Base-by-base conservation (phyloP, 2,329 filamentous ascomycete species). In the Arachnopeziza araneosa region DNA sequence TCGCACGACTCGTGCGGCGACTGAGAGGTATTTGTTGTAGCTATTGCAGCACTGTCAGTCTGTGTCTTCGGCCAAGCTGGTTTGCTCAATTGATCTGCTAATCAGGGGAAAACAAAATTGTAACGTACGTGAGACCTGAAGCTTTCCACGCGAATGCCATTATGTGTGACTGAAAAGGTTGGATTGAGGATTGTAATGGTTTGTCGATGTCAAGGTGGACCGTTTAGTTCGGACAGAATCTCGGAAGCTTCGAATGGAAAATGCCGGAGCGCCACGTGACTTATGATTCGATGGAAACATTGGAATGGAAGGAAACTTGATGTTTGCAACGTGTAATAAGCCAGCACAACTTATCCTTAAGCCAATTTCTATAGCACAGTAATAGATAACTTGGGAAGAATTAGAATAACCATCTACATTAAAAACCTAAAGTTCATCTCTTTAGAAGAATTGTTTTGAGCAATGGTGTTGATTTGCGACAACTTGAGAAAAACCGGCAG, bases 111-210 rank as follows among this genome's bases (percentile, higher is more conserved):
- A 21, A 22, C 22, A 49, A 14, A 26, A 48, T 21, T 14, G 26
- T 12, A 30, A 69, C 71, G 50, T 72, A 73, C 72, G 70, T 96
- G 76, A 98, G 83, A 80, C 95, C 95, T 77, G 95, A 91, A 75
- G 93, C 86, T 90, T 97, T 98, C 95, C 93, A 99, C 76, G 93
- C 91, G 83, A 93, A 93, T 80, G 89, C 83, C 95, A 98, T 99
- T 71, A 61, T 70, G 64, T 67, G 49, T 62, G 66, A 62, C 63
- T 60, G 61, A 54, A 54, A 48, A 19, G 36, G 56, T 66, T 66
- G 63, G 66, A 60, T 62, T 56, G 60, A 59, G 58, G 56, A 48
- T 65, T 44, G 50, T 50, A 32, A 4, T 54, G 55, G 51, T 54
- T 54, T 59, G 59, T 50, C 63, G 58, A 57, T 51, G 59, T 54